Evolutionary conservation across 2,329 filamentous ascomycete species (phyloP), one percentile per base, ranked within the genome.

Genomic region (Hansfordia pulvinata): DNA sequence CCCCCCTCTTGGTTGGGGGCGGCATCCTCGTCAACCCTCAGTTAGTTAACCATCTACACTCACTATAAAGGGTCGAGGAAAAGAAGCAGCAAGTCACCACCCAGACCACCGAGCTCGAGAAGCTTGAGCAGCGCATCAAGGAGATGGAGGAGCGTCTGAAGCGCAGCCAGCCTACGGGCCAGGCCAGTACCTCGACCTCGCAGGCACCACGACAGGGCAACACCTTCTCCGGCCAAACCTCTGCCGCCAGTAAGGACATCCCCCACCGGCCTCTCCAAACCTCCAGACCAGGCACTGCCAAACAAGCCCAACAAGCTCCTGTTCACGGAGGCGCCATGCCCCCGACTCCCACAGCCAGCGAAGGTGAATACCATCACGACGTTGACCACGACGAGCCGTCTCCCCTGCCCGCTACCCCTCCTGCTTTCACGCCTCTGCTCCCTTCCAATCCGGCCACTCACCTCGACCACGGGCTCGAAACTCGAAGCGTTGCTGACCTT

Each of bases 81-180:
- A 93, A 85, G 55, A 90, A 90, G 57, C 74, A 84, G 47, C 69
- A 71, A 33, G 76, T 96, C 46, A 69, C 66, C 36, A 70, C 67
- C 27, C 80, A 83, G 49, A 72, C 70, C 29, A 70, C 74, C 35
- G 83, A 94, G 54, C 76, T 96, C 39, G 77, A 93, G 53, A 74
- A 76, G 30, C 76, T 96, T 43, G 84, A 94, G 56, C 74, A 74
- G 27, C 76, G 76, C 40, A 72, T 96, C 41, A 77, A 74, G 41
- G 84, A 85, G 44, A 84, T 90, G 54, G 86, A 94, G 55, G 68
- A 79, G 40, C 77, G 78, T 23, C 66, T 96, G 28, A 69, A 58
- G 40, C 43, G 41, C 33, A 51, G 33, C 30, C 33, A 33, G 35
- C 36, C 35, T 12, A 11, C 22, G 1, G 29, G 25, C 6, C 20